A percentile compares a stretch with the other conserved stretches of the same genome.
Evolutionary conservation across 1,139 yeast species (phyloP).

Genomic region (Saccharomycopsis hybrid): DNA sequence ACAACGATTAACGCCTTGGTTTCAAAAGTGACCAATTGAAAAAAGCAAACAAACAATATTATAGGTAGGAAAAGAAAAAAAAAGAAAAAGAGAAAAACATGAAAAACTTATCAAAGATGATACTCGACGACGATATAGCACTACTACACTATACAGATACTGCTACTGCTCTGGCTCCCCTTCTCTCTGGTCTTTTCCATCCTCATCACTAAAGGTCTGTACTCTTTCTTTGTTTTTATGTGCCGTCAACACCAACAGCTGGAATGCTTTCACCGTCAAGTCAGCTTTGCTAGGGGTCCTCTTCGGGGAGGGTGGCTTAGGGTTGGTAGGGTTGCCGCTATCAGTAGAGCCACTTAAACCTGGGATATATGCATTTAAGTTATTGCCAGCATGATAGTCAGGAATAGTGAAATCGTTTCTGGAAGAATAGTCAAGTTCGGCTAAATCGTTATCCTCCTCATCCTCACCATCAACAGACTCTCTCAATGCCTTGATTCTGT

Average conservation of each 20-base stretch:
- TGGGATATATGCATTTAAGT: not conserved
- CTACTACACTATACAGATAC: not conserved
- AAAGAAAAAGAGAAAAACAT: no score
- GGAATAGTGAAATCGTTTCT: conserved; percentile 7
- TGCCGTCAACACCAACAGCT: conserved; percentile 71
- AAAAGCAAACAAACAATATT: no score
- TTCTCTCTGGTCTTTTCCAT: not conserved
- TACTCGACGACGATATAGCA: no score
- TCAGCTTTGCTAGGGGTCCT: conserved; percentile 27
- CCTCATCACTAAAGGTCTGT: conserved; percentile 31
- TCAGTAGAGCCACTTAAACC: not conserved
- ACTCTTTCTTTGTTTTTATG: conserved; percentile 60
- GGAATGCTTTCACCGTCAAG: conserved; percentile 48
- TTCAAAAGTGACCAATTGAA: no score
- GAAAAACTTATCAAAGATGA: no score
- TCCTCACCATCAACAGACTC: conserved; percentile 38
- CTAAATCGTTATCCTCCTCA: conserved; percentile 40
- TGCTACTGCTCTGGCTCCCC: not conserved
- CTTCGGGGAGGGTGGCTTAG: conserved; percentile 11
- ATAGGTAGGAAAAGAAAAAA: no score
- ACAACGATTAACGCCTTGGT: no score
- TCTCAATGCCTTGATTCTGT: conserved; percentile 64
- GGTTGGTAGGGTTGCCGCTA: conserved; percentile 15
- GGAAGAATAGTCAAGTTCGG: conserved; percentile 11
- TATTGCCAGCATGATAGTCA: not conserved